These are phyloP conservation scores for Chytriomyces hyalinus DNA, from an alignment of 192 early-diverging fungal genomes.

Conservation along the genomic window DNA sequence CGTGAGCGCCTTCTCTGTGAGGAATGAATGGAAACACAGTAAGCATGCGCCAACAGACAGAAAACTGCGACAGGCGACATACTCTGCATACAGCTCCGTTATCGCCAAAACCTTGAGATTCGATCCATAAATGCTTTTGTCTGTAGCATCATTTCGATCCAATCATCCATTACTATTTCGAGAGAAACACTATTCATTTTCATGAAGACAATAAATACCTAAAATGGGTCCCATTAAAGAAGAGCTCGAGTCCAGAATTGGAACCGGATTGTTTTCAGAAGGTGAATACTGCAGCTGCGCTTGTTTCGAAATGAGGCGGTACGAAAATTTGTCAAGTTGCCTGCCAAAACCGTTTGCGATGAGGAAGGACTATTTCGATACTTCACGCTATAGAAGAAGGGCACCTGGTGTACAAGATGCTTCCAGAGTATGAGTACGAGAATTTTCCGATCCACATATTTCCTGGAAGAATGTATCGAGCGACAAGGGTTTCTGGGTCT, in stretches of 20 bases:
- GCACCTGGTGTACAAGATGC: constrained; percentile 1
- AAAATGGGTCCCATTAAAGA: no score
- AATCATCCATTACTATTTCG: no score
- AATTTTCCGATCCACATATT: constrained; percentile 21
- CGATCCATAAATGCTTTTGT: not conserved
- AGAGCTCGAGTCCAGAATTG: no score
- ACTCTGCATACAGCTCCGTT: constrained; percentile 23
- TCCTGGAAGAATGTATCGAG: constrained; percentile 2
- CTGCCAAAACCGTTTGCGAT: not conserved
- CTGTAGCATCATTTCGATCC: no score
- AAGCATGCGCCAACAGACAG: not conserved
- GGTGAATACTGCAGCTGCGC: no score
- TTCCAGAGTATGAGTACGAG: not conserved
- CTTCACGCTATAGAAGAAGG: not conserved
- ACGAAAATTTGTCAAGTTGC: not conserved
- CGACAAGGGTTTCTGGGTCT: not conserved
- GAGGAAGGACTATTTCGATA: not conserved
- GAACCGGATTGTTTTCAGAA: no score
- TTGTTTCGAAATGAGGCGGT: not conserved
- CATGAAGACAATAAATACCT: no score
- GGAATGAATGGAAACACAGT: not conserved
- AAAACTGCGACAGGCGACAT: not conserved
- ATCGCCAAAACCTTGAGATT: constrained; percentile 1
- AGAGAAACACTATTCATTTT: no score
- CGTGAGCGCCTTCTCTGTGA: constrained; percentile 5